A percentile compares a stretch with the other conserved stretches of the same genome.
Conservation (phyloP, 2,329 filamentous ascomycete species). For the Tolypocladium endophyticum region DNA sequence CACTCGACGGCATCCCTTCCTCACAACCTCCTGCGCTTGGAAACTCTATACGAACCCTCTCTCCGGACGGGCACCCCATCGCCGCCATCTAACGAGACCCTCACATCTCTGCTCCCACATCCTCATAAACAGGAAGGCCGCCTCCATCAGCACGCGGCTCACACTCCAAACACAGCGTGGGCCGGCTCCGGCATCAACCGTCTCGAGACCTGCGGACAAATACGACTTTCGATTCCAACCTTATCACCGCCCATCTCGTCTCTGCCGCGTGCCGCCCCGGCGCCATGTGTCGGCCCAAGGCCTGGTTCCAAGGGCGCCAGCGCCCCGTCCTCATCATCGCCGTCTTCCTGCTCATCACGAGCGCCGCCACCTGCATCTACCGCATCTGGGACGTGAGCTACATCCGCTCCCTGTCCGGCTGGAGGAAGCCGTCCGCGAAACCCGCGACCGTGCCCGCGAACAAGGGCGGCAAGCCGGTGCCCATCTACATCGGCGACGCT, state of each 20-base stretch:
- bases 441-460: background rate
- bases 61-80: no score
- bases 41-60: background rate
- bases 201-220: background rate
- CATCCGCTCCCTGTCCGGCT: background rate
- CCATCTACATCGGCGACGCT: slow-evolving; percentile 12
- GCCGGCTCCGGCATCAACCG: background rate
- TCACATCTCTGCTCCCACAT: background rate
- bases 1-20: no score
- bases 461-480: background rate
- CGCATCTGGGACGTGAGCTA: slow-evolving; percentile 18
- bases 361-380: slow-evolving; percentile 21
- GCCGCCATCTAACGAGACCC: background rate
- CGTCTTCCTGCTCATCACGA: slow-evolving; percentile 20
- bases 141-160: background rate
- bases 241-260: background rate
- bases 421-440: background rate
- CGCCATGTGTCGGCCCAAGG: slow-evolving; percentile 2
- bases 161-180: background rate
- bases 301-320: slow-evolving; percentile 14
- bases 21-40: background rate
- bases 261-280: no score
- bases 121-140: background rate
- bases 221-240: background rate
- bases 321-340: slow-evolving; percentile 19